Percentiles rank a stretch among this genome's conserved stretches.
Conservation (phyloP, 2,329 filamentous ascomycete species). For the Talaromyces albobiverticillius region DNA sequence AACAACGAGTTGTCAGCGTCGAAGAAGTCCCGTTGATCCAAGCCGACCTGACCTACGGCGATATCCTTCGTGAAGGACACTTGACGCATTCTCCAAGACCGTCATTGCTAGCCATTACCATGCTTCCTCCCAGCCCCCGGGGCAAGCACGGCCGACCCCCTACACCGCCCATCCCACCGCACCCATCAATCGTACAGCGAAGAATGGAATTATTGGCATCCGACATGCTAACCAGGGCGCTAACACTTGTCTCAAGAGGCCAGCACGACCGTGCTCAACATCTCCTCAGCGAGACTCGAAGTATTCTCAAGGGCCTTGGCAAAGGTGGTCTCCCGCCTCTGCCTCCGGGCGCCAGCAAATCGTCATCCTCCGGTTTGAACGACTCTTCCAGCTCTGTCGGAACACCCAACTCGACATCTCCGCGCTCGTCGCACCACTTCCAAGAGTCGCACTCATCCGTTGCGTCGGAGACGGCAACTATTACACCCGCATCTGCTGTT, state of each 20-base stretch:
- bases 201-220: slow-evolving; percentile 97
- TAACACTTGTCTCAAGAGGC: slow-evolving; percentile 84
- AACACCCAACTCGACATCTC: slow-evolving; percentile 37
- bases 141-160: slow-evolving; percentile 48
- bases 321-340: slow-evolving; percentile 93
- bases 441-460: slow-evolving; percentile 29
- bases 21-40: slow-evolving; percentile 95
- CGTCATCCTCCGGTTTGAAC: slow-evolving; percentile 32
- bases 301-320: slow-evolving; percentile 90
- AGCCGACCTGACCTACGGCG: slow-evolving; percentile 88
- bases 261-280: slow-evolving; percentile 94
- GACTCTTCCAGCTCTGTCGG: slow-evolving; percentile 38
- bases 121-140: slow-evolving; percentile 71
- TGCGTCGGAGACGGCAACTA: slow-evolving; percentile 44
- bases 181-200: slow-evolving; percentile 90
- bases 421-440: slow-evolving; percentile 34
- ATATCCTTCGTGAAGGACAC: slow-evolving; percentile 85
- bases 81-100: slow-evolving; percentile 83
- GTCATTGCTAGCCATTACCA: slow-evolving; percentile 89
- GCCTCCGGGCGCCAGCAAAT: slow-evolving; percentile 52
- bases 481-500: slow-evolving; percentile 66
- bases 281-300: slow-evolving; percentile 86
- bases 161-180: slow-evolving; percentile 85
- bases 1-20: slow-evolving; percentile 76
- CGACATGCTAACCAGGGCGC: slow-evolving; percentile 90